These are phyloP conservation scores for Galeopsis tetrahit DNA, from an alignment of 257 asterid genomes.

Conservation along the genomic window DNA sequence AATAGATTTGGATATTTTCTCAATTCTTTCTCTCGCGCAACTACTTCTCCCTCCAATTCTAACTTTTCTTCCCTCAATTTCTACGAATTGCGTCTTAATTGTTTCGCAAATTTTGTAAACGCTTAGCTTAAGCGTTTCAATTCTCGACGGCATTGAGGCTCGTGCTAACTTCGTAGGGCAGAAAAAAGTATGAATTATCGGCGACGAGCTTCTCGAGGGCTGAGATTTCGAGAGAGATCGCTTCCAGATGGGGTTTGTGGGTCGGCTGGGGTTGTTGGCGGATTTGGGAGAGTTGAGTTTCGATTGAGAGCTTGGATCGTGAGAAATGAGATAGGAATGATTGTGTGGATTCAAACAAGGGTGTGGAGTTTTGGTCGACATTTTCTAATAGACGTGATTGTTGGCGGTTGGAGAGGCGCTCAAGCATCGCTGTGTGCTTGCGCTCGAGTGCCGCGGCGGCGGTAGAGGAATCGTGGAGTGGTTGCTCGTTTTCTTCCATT, in stretches of 20 bases:
- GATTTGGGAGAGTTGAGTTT: constrained; percentile 57
- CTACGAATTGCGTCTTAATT: too few relatives aligned
- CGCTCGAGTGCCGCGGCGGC: constrained; percentile 47
- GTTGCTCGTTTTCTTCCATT: too few relatives aligned
- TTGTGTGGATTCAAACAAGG: constrained; percentile 52
- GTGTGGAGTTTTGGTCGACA: constrained; percentile 36
- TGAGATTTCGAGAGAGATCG: constrained; percentile 58
- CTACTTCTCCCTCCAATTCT: too few relatives aligned
- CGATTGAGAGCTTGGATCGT: constrained; percentile 70
- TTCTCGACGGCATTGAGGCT: constrained; percentile 54
- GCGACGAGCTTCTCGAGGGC: constrained; percentile 77
- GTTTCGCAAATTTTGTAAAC: too few relatives aligned
- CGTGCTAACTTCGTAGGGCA: constrained; percentile 76
- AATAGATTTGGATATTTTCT: too few relatives aligned
- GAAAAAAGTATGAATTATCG: constrained; percentile 70
- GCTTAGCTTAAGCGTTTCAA: too few relatives aligned
- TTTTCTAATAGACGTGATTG: constrained; percentile 56
- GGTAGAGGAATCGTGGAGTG: too few relatives aligned
- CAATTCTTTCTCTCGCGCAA: too few relatives aligned
- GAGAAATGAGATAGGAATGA: constrained; percentile 68
- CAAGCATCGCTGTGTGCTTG: constrained; percentile 83
- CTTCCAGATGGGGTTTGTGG: constrained; percentile 58
- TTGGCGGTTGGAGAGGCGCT: constrained; percentile 78
- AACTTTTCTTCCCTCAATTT: too few relatives aligned
- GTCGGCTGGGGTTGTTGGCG: constrained; percentile 43